Evolutionary conservation across 352 stramenopile species (phyloP).

Genomic region (Globisporangium iwayamae): DNA sequence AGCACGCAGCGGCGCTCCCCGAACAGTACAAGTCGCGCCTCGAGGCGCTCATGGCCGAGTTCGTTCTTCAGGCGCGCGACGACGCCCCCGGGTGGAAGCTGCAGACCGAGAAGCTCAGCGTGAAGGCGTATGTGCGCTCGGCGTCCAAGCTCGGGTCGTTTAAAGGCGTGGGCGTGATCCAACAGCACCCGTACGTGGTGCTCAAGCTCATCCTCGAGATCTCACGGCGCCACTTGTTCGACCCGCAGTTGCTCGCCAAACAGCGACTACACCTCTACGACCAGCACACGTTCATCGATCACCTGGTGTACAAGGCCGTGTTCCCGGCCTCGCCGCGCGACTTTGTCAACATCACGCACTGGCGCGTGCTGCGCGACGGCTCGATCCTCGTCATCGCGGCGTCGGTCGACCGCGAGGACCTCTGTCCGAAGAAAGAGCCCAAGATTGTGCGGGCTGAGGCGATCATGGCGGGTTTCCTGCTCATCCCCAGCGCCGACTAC

Average conservation of each 20-base stretch:
- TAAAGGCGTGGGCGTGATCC: conserved; percentile 57
- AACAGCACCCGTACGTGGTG: conserved; percentile 45
- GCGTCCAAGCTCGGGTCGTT: conserved; percentile 41
- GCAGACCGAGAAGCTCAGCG: conserved; percentile 47
- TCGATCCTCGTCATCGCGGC: conserved; percentile 52
- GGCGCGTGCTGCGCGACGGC: conserved; percentile 59
- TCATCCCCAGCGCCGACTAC: conserved; percentile 59
- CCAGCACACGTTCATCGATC: conserved; percentile 70
- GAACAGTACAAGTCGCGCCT: conserved; percentile 35
- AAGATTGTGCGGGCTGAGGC: conserved; percentile 48
- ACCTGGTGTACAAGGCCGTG: conserved; percentile 64
- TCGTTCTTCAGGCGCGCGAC: conserved; percentile 44
- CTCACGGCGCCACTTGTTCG: conserved; percentile 38
- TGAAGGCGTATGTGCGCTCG: conserved; percentile 51
- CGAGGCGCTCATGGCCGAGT: conserved; percentile 58
- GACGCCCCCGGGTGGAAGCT: conserved; percentile 61
- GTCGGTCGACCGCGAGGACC: conserved; percentile 33
- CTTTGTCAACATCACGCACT: conserved; percentile 71
- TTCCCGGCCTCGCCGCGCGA: conserved; percentile 53
- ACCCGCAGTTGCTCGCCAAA: conserved; percentile 51
- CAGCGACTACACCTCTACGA: conserved; percentile 57
- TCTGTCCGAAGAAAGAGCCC: conserved; percentile 36
- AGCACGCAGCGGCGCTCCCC: conserved; percentile 28
- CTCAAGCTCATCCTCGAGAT: conserved; percentile 58
- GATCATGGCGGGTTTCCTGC: conserved; percentile 59